Conservation (phyloP, 2,329 filamentous ascomycete genomes). For the Beauveria australis region DNA sequence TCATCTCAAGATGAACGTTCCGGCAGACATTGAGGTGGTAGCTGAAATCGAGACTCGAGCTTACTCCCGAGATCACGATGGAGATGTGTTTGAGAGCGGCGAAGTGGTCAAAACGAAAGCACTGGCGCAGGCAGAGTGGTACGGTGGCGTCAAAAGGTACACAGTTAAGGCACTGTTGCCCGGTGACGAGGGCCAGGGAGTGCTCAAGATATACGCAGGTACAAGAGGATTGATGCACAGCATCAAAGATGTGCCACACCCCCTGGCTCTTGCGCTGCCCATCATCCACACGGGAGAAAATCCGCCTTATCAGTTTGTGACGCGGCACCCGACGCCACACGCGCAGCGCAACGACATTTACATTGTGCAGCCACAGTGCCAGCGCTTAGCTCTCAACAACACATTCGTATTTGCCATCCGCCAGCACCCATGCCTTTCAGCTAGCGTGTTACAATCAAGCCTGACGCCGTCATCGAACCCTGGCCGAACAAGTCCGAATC, state of each 20-base stretch:
- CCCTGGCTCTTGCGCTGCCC: slow-evolving; percentile 81
- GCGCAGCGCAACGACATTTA: slow-evolving; percentile 97
- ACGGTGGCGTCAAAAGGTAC: slow-evolving; percentile 77
- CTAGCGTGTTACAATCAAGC: slow-evolving; percentile 23
- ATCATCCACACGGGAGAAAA: slow-evolving; percentile 88
- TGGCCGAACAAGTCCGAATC: slow-evolving; percentile 47
- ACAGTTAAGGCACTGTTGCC: slow-evolving; percentile 89
- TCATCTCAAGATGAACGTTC: slow-evolving; percentile 81
- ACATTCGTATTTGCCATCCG: slow-evolving; percentile 96
- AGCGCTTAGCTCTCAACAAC: slow-evolving; percentile 82
- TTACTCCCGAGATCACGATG: slow-evolving; percentile 75
- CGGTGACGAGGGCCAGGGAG: slow-evolving; percentile 81
- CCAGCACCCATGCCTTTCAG: slow-evolving; percentile 66
- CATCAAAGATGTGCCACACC: slow-evolving; percentile 91
- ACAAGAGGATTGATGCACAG: slow-evolving; percentile 95
- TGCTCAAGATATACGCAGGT: slow-evolving; percentile 86
- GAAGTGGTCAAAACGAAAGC: slow-evolving; percentile 80
- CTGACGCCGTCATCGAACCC: slow-evolving; percentile 40
- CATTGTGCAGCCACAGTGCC: slow-evolving; percentile 90
- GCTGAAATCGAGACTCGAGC: slow-evolving; percentile 85
- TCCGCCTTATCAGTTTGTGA: slow-evolving; percentile 86
- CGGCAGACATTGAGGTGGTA: slow-evolving; percentile 80
- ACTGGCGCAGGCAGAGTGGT: slow-evolving; percentile 87
- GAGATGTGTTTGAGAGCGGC: slow-evolving; percentile 88
- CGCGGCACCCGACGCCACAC: slow-evolving; percentile 89